A percentile compares a stretch with the other conserved stretches of the same genome.
phyloP scores from a whole-genome alignment of 305 asterid species.

The Fraxinus ornus region DNA sequence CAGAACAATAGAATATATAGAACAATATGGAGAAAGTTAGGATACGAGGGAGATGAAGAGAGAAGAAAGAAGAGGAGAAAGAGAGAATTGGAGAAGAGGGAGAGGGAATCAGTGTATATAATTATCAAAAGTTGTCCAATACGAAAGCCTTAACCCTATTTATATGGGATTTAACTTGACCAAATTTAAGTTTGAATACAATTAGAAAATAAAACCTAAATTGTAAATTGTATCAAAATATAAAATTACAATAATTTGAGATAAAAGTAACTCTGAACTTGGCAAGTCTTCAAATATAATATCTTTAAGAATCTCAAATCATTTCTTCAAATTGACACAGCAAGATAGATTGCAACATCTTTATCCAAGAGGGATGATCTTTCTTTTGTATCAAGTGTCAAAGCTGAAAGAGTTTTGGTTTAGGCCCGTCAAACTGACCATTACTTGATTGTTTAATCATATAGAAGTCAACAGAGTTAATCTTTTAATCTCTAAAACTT shows the following conservation, averaged over 20 bases:
- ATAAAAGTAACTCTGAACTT: neutral
- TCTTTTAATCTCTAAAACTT: neutral
- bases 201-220: neutral
- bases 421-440: neutral
- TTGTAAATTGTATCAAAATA: neutral
- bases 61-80: neutral
- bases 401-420: neutral
- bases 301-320: neutral
- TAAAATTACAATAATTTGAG: neutral
- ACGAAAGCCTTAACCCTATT: neutral
- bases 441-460: neutral
- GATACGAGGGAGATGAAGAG: neutral
- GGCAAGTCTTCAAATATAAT: neutral
- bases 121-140: neutral
- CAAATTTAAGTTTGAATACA: neutral
- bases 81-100: neutral
- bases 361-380: neutral
- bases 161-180: neutral
- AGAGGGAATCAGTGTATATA: neutral
- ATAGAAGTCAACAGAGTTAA: neutral
- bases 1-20: neutral
- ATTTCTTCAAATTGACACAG: neutral
- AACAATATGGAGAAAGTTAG: neutral
- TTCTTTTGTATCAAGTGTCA: neutral
- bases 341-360: neutral